Percentiles rank a stretch among this genome's conserved stretches.
These are phyloP conservation scores for Hymenoscyphus scutula DNA, from an alignment of 2,329 filamentous ascomycete species.

Conservation along the genomic window DNA sequence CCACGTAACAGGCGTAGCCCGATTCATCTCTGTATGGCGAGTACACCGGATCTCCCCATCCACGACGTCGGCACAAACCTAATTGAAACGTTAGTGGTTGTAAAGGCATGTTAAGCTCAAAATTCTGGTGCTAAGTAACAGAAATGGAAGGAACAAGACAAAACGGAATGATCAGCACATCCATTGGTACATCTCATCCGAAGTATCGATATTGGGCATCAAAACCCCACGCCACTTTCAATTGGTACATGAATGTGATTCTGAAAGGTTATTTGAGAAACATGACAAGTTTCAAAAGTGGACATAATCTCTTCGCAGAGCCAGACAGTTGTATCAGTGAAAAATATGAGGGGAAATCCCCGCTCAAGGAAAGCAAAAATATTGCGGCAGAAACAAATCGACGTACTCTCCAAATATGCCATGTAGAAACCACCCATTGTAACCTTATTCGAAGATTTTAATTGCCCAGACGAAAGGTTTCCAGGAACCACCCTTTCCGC, in stretches of 20 bases:
- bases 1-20: conserved; percentile 85
- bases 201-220: conserved; percentile 17
- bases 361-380: conserved; percentile 16
- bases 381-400: conserved; percentile 26
- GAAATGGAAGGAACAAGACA: conserved; percentile 6
- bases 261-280: conserved; percentile 1
- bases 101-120: conserved; percentile 11
- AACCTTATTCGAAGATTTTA: conserved; percentile 24
- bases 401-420: conserved; percentile 41
- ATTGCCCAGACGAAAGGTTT: conserved; percentile 15
- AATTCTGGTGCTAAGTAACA: background rate
- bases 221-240: conserved; percentile 17
- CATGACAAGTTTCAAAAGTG: background rate
- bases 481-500: conserved; percentile 26
- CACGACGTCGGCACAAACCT: conserved; percentile 93
- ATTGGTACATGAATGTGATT: conserved; percentile 17
- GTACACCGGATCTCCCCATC: conserved; percentile 90
- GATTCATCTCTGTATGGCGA: conserved; percentile 71
- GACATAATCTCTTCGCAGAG: background rate
- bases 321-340: conserved; percentile 1
- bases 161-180: conserved; percentile 8
- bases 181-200: background rate
- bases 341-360: conserved; percentile 27
- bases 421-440: conserved; percentile 66
- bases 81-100: conserved; percentile 34